Evolutionary conservation across 805 yeast genomes (phyloP).

Genomic region (Yarrowia sp.): DNA sequence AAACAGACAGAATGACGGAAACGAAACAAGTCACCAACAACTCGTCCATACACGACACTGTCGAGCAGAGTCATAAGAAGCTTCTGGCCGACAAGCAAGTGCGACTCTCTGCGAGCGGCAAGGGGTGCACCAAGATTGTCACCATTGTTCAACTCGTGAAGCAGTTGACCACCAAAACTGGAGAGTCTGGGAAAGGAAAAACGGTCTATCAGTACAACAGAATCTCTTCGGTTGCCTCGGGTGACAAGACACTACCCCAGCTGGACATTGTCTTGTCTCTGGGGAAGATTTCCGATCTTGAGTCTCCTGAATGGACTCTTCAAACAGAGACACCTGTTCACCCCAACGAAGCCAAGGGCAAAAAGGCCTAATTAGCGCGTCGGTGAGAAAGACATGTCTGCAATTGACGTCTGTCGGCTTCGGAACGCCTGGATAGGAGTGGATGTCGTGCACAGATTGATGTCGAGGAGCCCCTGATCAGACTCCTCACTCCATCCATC

Average conservation of each 20-base stretch:
- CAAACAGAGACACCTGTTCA: conserved; percentile 8
- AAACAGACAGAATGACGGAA: background rate
- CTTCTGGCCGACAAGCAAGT: conserved; percentile 17
- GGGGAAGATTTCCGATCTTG: conserved; percentile 1
- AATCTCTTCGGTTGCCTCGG: background rate
- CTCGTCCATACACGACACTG: conserved; percentile 15
- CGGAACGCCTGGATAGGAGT: background rate
- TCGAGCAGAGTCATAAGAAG: background rate
- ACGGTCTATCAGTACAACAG: conserved; percentile 32
- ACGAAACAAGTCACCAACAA: background rate
- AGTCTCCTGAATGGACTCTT: conserved; percentile 4
- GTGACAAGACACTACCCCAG: background rate
- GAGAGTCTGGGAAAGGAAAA: background rate
- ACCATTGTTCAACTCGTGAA: conserved; percentile 33
- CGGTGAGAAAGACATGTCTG: background rate
- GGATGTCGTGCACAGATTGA: background rate
- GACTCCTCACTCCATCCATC: background rate
- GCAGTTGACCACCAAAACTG: conserved; percentile 16
- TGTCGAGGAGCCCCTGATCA: background rate
- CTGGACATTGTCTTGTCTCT: conserved; percentile 27
- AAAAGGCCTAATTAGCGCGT: background rate
- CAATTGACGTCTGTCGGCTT: background rate
- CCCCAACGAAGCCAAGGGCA: background rate
- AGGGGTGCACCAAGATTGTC: conserved; percentile 32
- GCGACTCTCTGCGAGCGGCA: conserved; percentile 14